These are phyloP conservation scores for Trichoderma afroharzianum DNA, from an alignment of 2,329 filamentous ascomycete species.

Conservation along the genomic window DNA sequence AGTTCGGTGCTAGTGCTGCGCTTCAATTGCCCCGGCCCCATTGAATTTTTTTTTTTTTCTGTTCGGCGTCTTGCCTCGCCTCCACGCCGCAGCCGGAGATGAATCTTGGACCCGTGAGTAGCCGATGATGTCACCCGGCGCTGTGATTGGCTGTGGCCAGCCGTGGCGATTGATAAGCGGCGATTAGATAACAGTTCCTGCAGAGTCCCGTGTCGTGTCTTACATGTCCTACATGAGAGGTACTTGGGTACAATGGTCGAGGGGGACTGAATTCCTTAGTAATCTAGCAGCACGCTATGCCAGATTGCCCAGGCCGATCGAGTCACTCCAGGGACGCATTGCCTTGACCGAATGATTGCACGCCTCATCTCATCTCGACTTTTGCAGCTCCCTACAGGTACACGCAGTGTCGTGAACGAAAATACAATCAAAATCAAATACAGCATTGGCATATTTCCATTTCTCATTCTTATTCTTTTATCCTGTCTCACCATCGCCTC, in stretches of 20 bases:
- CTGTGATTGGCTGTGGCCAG: slow-evolving; percentile 6
- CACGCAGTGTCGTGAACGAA: rapidly evolving
- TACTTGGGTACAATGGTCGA: not conserved
- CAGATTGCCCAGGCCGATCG: slow-evolving; percentile 1
- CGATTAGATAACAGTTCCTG: slow-evolving; percentile 13
- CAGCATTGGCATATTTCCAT: not conserved
- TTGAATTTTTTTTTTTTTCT: not conserved
- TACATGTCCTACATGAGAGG: not conserved
- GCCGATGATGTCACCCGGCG: slow-evolving; percentile 15
- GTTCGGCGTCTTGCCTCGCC: not conserved
- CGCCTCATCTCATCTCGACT: not conserved
- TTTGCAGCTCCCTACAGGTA: not conserved
- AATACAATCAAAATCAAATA: not conserved
- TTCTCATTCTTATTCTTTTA: not conserved
- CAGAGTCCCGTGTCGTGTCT: not conserved
- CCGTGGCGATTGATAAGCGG: slow-evolving; percentile 9
- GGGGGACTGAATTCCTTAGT: not conserved
- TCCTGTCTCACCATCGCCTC: not conserved
- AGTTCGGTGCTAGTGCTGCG: not conserved
- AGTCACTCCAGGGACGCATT: slow-evolving; percentile 5
- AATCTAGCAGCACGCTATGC: not conserved
- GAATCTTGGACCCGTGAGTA: slow-evolving; percentile 15
- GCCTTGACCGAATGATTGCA: slow-evolving; percentile 12
- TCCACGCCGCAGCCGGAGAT: slow-evolving; percentile 15
- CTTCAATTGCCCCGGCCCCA: not conserved